These are phyloP conservation scores for Mycena vitilis DNA, from an alignment of 768 basidiomycete genomes.

Conservation along the genomic window DNA sequence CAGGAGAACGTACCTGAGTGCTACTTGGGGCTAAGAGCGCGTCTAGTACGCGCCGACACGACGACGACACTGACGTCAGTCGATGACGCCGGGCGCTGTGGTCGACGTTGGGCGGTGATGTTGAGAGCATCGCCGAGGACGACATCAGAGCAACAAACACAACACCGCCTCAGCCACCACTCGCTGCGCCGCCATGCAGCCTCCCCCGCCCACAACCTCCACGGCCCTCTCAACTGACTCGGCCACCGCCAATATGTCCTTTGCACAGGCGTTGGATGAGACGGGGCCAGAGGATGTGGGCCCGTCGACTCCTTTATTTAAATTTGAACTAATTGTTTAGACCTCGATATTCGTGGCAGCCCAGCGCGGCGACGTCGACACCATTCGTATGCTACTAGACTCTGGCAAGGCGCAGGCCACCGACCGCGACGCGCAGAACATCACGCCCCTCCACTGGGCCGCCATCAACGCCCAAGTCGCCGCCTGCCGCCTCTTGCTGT, in stretches of 20 bases:
- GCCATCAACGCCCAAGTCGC: slow-evolving; percentile 96
- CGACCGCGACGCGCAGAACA: slow-evolving; percentile 89
- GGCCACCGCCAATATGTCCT: slow-evolving; percentile 29
- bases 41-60: too few relatives aligned
- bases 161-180: too few relatives aligned
- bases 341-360: slow-evolving; percentile 84
- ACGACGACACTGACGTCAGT: too few relatives aligned
- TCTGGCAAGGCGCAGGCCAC: slow-evolving; percentile 77
- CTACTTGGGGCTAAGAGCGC: too few relatives aligned
- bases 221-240: slow-evolving; percentile 29
- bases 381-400: slow-evolving; percentile 74
- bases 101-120: too few relatives aligned
- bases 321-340: slow-evolving; percentile 43
- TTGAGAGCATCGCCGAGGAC: too few relatives aligned
- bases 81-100: too few relatives aligned
- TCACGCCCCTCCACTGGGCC: slow-evolving; percentile 98
- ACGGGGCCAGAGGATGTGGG: slow-evolving; percentile 33
- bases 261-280: slow-evolving; percentile 30
- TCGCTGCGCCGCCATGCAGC: slow-evolving; percentile 10
- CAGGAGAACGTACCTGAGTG: too few relatives aligned
- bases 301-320: background rate
- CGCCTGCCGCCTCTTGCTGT: slow-evolving; percentile 87
- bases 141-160: too few relatives aligned
- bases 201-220: slow-evolving; percentile 27
- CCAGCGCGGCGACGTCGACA: slow-evolving; percentile 83